Conservation (phyloP, 164 flowering plant genomes). For the Platanus orientalis region DNA sequence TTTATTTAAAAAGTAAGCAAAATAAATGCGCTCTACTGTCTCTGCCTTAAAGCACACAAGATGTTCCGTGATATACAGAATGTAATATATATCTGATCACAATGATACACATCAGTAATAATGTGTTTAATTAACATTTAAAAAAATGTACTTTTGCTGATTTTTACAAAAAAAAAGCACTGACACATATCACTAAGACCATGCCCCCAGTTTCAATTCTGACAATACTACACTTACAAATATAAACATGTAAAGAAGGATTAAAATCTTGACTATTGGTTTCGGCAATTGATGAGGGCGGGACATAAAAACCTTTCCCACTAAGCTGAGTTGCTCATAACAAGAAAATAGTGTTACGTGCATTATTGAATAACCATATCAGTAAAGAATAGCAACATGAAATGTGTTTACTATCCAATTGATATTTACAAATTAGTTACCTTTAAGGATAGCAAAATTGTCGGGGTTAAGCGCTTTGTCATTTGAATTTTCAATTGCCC, state of each 20-base stretch:
- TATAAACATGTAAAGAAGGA: not conserved
- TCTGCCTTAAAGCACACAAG: too few relatives aligned
- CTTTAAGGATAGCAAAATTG: constrained; percentile 83
- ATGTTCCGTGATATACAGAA: not conserved
- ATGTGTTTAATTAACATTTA: too few relatives aligned
- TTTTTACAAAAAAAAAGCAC: not conserved
- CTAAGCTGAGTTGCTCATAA: not conserved
- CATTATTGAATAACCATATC: not conserved
- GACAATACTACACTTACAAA: not conserved
- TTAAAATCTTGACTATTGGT: not conserved
- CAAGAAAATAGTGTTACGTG: not conserved
- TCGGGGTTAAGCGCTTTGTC: constrained; percentile 72
- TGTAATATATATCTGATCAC: not conserved
- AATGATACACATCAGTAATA: not conserved
- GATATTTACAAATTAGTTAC: constrained; percentile 24
- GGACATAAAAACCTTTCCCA: not conserved
- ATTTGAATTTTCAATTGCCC: constrained; percentile 41
- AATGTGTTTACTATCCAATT: not conserved
- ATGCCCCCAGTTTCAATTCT: not conserved
- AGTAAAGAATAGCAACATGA: constrained; percentile 1
- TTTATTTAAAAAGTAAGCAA: too few relatives aligned
- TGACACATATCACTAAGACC: not conserved
- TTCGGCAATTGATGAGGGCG: not conserved
- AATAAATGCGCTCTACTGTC: too few relatives aligned
- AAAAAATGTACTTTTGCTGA: not conserved